Conservation (phyloP, 148 eudicot genomes). For the Dianthus caryophyllus region DNA sequence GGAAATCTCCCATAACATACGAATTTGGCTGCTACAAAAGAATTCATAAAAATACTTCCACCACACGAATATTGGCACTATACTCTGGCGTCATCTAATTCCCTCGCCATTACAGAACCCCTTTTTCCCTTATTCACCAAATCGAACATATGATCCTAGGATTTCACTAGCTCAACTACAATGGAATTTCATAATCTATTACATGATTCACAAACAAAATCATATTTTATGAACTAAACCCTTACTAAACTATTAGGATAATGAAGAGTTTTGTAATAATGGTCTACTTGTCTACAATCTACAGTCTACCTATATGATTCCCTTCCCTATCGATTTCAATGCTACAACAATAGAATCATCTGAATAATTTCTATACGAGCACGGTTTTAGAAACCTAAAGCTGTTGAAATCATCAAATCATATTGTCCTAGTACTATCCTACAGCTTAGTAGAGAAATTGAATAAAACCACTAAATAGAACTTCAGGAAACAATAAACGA, state of each 20-base stretch:
- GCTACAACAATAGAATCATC: neutral
- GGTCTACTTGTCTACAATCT: neutral
- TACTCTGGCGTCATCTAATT: neutral
- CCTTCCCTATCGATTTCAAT: constrained; percentile 1
- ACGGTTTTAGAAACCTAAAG: neutral
- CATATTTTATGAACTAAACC: neutral
- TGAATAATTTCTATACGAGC: constrained; percentile 11
- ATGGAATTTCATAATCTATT: neutral
- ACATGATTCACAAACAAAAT: neutral
- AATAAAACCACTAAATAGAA: constrained; percentile 2
- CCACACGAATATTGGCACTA: neutral
- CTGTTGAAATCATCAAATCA: neutral
- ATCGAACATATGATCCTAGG: neutral
- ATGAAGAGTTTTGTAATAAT: no score
- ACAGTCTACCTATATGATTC: neutral
- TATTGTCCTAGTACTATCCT: neutral
- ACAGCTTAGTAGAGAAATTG: neutral
- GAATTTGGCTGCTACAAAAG: neutral
- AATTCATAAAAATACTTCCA: neutral
- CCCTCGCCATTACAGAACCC: neutral
- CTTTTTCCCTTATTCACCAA: neutral
- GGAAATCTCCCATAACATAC: neutral
- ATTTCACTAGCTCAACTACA: no score
- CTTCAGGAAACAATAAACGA: constrained; percentile 5
- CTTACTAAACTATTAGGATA: neutral